Evolutionary conservation across 2,329 filamentous ascomycete genomes (phyloP), one percentile per base, ranked within the genome.

Genomic region (Fusarium anguioides): DNA sequence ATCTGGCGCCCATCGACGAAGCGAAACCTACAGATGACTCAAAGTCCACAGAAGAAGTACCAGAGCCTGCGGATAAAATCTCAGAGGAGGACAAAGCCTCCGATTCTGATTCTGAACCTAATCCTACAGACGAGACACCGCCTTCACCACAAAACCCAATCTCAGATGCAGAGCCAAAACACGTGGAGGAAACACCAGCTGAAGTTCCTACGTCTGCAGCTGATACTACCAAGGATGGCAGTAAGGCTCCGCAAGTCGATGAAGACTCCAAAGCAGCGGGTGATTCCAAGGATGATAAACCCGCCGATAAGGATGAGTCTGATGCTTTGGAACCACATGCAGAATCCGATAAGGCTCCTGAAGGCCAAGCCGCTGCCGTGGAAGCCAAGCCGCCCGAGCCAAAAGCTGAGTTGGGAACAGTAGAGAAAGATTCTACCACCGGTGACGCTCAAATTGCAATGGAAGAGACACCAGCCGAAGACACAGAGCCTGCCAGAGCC

Each of bases 51-150:
- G 21, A 23, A 40, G 37, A 24, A n/a, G 36, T 21, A n/a, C 26
- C 26, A 39, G 40, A 56, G 31, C 10, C 31, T 39, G 18, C 18
- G 3, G 18, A n/a, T n/a, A 17, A 59, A 35, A 20, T n/a, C 24
- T 18, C 27, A 35, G 33, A 18, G 23, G 41, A 23, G 21, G 27
- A 40, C 45, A 52, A 63, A 40, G 41, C 58, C 15, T 7, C 21
- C 5, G 35, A 56, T 35, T 15, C 65, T 17, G 44, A 65, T 24
- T 24, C 44, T 18, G 56, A 66, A 12, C n/a, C 23, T 18, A 41
- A 60, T 9, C 29, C 46, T n/a, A 17, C 44, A 24, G 45, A 49
- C 14, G 52, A 37, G 52, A 27, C 17, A 27, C n/a, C n/a, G 21
- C 24, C 40, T 23, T 21, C 52, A 14, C 9, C 48, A 7, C 59